Conservation (phyloP, 108 stramenopile species). For the Nannochloropsis granulata region DNA sequence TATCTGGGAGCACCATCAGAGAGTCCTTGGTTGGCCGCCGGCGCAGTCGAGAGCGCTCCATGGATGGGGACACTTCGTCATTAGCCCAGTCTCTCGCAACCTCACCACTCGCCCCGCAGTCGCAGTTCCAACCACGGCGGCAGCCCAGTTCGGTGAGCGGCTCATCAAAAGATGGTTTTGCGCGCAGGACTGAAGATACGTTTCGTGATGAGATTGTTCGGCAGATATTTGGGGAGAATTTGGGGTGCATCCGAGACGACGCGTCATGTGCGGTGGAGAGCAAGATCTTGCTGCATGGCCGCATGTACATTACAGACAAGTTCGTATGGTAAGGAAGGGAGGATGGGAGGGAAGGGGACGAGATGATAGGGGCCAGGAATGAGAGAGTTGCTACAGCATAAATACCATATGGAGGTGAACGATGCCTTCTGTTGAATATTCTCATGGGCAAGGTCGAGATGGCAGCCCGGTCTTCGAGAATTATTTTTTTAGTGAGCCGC, state of each 20-base stretch:
- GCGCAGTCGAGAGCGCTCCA: background rate
- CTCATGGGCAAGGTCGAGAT: no score
- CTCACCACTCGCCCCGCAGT: background rate
- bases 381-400: no score
- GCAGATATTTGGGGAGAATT: slow-evolving; percentile 24
- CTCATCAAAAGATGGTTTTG: background rate
- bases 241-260: slow-evolving; percentile 16
- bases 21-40: background rate
- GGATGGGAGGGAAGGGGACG: background rate
- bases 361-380: no score
- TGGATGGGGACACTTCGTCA: background rate
- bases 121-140: background rate
- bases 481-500: no score
- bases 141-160: background rate
- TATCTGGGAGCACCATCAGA: background rate
- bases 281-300: slow-evolving; percentile 38
- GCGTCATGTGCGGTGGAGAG: slow-evolving; percentile 39
- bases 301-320: slow-evolving; percentile 35
- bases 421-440: background rate
- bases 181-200: background rate
- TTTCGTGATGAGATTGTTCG: slow-evolving; percentile 19
- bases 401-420: no score
- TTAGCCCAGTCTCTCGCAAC: background rate
- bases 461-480: no score
- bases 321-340: slow-evolving; percentile 5